Conservation (phyloP, 2,329 filamentous ascomycete genomes). For the Sporothrix dimorphospora region DNA sequence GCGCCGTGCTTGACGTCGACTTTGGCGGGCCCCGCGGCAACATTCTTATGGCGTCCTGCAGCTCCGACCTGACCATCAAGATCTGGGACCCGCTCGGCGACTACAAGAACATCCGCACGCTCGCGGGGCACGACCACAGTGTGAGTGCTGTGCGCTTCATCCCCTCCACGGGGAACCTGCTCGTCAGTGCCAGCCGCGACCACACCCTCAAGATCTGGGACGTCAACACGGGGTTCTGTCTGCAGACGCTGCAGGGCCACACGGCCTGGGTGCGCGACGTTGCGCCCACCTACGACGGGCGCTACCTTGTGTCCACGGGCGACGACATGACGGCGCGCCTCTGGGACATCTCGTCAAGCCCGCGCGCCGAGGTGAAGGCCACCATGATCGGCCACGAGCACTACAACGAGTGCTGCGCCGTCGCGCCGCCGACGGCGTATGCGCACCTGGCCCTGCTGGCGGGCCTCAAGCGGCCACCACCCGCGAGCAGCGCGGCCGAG, state of each 20-base stretch:
- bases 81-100: slow-evolving; percentile 91
- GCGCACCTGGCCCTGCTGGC: slow-evolving; percentile 75
- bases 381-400: slow-evolving; percentile 87
- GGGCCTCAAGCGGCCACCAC: slow-evolving; percentile 80
- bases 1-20: slow-evolving; percentile 83
- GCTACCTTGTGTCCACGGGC: slow-evolving; percentile 79
- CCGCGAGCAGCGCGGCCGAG: slow-evolving; percentile 74
- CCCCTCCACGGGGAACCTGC: slow-evolving; percentile 77
- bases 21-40: slow-evolving; percentile 83
- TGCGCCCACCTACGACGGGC: slow-evolving; percentile 77
- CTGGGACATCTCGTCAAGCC: slow-evolving; percentile 78
- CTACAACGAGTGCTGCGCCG: slow-evolving; percentile 79
- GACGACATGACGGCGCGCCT: slow-evolving; percentile 80
- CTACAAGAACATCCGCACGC: slow-evolving; percentile 92
- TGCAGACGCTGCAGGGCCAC: slow-evolving; percentile 87
- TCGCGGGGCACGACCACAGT: slow-evolving; percentile 90
- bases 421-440: slow-evolving; percentile 81
- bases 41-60: slow-evolving; percentile 79
- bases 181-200: slow-evolving; percentile 85
- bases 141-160: slow-evolving; percentile 89
- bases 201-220: slow-evolving; percentile 89
- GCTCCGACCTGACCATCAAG: slow-evolving; percentile 89
- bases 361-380: slow-evolving; percentile 68
- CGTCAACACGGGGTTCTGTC: slow-evolving; percentile 86
- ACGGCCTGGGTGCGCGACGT: slow-evolving; percentile 91